Evolutionary conservation across 805 yeast genomes (phyloP), one percentile per base, ranked within the genome.

Genomic region (Komagataella populi): DNA sequence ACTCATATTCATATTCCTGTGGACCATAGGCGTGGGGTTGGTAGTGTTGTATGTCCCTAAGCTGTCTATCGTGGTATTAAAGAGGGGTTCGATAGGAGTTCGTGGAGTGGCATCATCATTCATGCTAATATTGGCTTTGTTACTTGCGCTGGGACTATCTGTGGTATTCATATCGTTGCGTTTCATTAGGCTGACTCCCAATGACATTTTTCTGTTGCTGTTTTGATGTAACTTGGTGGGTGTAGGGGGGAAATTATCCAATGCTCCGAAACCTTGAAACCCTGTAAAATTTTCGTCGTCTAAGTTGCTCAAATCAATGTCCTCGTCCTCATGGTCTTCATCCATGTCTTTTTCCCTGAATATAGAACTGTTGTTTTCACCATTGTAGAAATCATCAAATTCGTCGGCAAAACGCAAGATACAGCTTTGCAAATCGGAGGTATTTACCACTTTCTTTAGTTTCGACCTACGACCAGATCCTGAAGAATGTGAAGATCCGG

Each of bases 351-450:
- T 45, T 5, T 50, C 67, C 16, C 62, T 55, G 50, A 65, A 66
- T 3, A 65, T 64, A 46, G 66, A 62, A 10, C 59, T 53, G 46
- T 53, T 56, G 48, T 56, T 57, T 44, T 57, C 60, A 46, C 58
- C 64, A 20, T 60, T 65, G 46, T 58, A 60, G 10, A 58, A 53
- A 51, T 69, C 73, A 56, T 70, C 73, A 56, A 70, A 71, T 48
- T 71, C 75, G 53, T 66, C 67, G 1, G 73, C 59, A 52, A 71
- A 70, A 44, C 65, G 61, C 43, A 68, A 48, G 17, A 71, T 61
- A 54, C 73, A 70, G 49, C 70, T 69, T 57, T 71, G 70, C 44
- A 70, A 55, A 53, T 69, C 74, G 14, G 69, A 54, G 0, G 73
- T 69, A 55, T 71, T 71, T 4, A 68, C 55, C 5, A 68, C 64